Conservation (phyloP, 2,329 filamentous ascomycete species). For the Exophiala sp. region DNA sequence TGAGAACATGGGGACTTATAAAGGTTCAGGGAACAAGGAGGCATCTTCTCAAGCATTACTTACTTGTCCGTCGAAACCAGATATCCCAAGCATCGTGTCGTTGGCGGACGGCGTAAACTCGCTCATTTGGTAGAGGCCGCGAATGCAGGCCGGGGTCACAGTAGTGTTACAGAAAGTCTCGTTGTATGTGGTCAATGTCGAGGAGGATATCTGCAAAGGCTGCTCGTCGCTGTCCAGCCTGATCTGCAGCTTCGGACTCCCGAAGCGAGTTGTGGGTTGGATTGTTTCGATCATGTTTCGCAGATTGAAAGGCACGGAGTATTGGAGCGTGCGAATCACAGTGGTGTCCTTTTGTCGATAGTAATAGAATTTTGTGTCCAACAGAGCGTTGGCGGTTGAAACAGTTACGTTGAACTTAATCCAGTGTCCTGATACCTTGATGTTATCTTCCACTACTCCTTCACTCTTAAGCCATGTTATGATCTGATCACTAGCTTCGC, state of each 20-base stretch:
- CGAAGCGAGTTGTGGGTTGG: conserved; percentile 64
- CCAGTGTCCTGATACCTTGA: conserved; percentile 58
- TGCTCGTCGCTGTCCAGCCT: conserved; percentile 25
- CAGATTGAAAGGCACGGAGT: conserved; percentile 59
- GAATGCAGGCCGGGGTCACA: conserved; percentile 50
- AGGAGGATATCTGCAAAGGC: background rate
- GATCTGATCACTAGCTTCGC: conserved; percentile 49
- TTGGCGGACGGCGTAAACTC: conserved; percentile 39
- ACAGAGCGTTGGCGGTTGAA: conserved; percentile 52
- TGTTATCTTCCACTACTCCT: conserved; percentile 44
- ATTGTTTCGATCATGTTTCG: conserved; percentile 58
- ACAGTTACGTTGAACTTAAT: conserved; percentile 56
- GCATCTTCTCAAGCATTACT: too few relatives aligned
- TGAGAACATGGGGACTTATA: too few relatives aligned
- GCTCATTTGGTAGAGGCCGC: conserved; percentile 48
- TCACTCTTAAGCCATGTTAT: conserved; percentile 54
- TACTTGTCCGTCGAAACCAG: conserved; percentile 46
- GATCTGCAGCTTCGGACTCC: conserved; percentile 45
- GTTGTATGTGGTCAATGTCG: conserved; percentile 18
- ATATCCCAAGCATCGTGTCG: conserved; percentile 43
- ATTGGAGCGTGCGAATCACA: conserved; percentile 55
- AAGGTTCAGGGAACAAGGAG: too few relatives aligned
- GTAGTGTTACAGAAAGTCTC: conserved; percentile 37
- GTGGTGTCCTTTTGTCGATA: conserved; percentile 49
- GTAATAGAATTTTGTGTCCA: conserved; percentile 57